Percentiles rank a stretch among this genome's conserved stretches.
These are phyloP conservation scores for Dendrobium huoshanense DNA, from an alignment of 106 monocot genomes.

Conservation along the genomic window DNA sequence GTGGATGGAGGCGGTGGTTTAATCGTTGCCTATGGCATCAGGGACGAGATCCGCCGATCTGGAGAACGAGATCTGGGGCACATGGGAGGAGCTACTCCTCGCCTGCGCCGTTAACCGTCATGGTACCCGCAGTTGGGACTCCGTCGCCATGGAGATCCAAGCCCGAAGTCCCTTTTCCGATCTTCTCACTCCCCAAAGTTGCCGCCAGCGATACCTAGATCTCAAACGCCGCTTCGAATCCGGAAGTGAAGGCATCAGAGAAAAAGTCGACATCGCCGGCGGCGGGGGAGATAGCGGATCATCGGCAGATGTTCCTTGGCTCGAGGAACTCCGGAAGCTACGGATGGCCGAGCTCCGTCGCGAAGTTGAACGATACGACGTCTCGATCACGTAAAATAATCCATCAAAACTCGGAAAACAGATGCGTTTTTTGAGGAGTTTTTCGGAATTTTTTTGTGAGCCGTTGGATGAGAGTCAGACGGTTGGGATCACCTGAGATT, in stretches of 20 bases:
- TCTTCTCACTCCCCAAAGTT: slow-evolving; percentile 39
- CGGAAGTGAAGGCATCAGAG: slow-evolving; percentile 4
- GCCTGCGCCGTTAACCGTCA: slow-evolving; percentile 74
- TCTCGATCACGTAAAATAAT: slow-evolving; percentile 67
- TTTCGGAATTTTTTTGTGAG: background rate
- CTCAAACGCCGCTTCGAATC: slow-evolving; percentile 61
- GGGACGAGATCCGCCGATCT: slow-evolving; percentile 60
- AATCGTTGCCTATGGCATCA: background rate
- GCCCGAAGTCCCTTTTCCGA: slow-evolving; percentile 29
- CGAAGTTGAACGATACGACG: slow-evolving; percentile 68
- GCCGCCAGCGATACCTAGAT: slow-evolving; percentile 35
- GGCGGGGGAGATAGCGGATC: slow-evolving; percentile 4
- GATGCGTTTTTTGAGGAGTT: background rate
- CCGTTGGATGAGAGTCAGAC: slow-evolving; percentile 47
- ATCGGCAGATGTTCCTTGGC: slow-evolving; percentile 28
- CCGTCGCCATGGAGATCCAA: slow-evolving; percentile 72
- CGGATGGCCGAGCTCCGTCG: slow-evolving; percentile 90
- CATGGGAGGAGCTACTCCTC: slow-evolving; percentile 91
- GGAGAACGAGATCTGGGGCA: slow-evolving; percentile 81
- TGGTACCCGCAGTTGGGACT: slow-evolving; percentile 69
- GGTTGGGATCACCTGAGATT: background rate
- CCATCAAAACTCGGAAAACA: background rate
- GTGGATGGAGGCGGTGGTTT: slow-evolving; percentile 6
- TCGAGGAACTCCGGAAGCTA: slow-evolving; percentile 83
- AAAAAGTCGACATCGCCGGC: background rate